Evolutionary conservation across 108 stramenopile genomes (phyloP).

Genomic region (Pseudonitzschia pungens): DNA sequence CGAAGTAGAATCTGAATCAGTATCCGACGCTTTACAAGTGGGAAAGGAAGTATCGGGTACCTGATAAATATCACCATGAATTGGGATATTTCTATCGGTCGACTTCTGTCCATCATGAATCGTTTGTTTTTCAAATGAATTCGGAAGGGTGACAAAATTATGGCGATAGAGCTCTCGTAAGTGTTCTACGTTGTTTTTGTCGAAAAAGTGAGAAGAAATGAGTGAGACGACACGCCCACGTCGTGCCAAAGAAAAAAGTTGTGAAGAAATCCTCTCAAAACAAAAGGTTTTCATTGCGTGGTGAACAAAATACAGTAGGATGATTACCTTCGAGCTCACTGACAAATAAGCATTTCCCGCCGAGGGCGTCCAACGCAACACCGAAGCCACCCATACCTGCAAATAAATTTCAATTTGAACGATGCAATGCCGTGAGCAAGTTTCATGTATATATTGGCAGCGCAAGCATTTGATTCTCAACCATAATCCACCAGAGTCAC

Average conservation of each 20-base stretch:
- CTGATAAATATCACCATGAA: conserved; percentile 61
- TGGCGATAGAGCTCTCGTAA: conserved; percentile 57
- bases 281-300: too few species aligned
- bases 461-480: too few species aligned
- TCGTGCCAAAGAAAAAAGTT: too few species aligned
- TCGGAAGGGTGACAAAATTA: conserved; percentile 45
- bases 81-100: conserved; percentile 5
- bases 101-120: background rate
- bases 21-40: background rate
- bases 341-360: conserved; percentile 73
- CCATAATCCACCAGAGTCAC: background rate
- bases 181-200: conserved; percentile 10
- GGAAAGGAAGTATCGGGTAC: conserved; percentile 39
- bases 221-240: background rate
- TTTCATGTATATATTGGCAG: too few species aligned
- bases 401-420: background rate
- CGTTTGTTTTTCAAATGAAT: background rate
- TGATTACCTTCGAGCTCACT: conserved; percentile 55
- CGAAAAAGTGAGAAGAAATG: background rate
- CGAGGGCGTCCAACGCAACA: conserved; percentile 74
- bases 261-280: too few species aligned
- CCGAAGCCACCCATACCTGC: conserved; percentile 85
- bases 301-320: background rate
- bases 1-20: background rate
- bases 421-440: too few species aligned